Evolutionary conservation across 768 basidiomycete species (phyloP).

Genomic region (Boletus fagicola): DNA sequence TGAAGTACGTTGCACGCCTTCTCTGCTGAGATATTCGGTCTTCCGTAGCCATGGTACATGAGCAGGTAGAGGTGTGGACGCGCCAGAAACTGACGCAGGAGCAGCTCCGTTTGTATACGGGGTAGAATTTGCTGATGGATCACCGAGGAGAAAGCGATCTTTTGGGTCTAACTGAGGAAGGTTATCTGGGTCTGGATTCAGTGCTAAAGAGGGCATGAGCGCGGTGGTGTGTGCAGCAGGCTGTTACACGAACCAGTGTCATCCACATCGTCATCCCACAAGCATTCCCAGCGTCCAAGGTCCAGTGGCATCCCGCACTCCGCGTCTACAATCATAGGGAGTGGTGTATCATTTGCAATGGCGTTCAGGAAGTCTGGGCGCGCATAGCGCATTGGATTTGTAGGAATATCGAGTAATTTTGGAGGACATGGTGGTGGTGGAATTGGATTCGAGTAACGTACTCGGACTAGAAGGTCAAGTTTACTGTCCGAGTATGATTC

Average conservation of each 20-base stretch:
- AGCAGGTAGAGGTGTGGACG: conserved; percentile 46
- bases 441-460: conserved; percentile 91
- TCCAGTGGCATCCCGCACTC: conserved; percentile 97
- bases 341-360: conserved; percentile 72
- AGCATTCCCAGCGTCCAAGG: conserved; percentile 73
- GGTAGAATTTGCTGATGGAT: conserved; percentile 47
- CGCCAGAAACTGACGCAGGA: conserved; percentile 35
- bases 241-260: conserved; percentile 52
- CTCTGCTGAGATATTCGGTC: conserved; percentile 82
- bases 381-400: conserved; percentile 84
- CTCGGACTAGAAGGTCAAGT: conserved; percentile 88
- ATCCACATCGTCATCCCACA: conserved; percentile 80
- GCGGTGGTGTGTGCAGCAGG: neutral
- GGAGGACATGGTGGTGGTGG: conserved; percentile 97
- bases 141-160: conserved; percentile 73
- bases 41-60: conserved; percentile 91
- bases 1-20: conserved; percentile 46
- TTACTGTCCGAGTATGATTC: conserved; percentile 47
- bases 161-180: conserved; percentile 66
- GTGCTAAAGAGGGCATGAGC: conserved; percentile 27
- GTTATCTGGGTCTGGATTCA: conserved; percentile 67
- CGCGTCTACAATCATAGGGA: conserved; percentile 96
- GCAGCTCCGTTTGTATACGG: conserved; percentile 43
- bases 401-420: conserved; percentile 89
- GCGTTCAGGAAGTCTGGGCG: conserved; percentile 81